These are phyloP conservation scores for Circinella minor DNA, from an alignment of 371 early-diverging fungal genomes.

Conservation along the genomic window DNA sequence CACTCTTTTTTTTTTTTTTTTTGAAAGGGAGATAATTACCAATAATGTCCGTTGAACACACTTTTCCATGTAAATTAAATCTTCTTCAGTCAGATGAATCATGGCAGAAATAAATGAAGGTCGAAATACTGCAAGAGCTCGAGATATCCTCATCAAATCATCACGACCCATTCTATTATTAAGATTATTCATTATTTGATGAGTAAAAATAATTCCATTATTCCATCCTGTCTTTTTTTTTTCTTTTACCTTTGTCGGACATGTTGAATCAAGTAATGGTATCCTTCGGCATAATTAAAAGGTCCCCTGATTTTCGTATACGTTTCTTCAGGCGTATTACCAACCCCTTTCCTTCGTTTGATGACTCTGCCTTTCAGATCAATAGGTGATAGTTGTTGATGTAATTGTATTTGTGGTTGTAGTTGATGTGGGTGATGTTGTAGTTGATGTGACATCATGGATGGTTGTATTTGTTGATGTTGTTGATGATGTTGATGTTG, in stretches of 20 bases:
- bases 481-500: slow-evolving; percentile 15
- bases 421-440: slow-evolving; percentile 9
- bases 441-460: neutral
- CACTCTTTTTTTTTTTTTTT: neutral
- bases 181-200: neutral
- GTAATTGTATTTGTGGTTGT: slow-evolving; percentile 6
- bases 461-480: neutral
- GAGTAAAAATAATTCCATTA: neutral
- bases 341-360: slow-evolving; percentile 21
- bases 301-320: slow-evolving; percentile 51
- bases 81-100: slow-evolving; percentile 90
- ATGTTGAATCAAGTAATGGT: slow-evolving; percentile 80
- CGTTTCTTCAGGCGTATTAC: slow-evolving; percentile 27
- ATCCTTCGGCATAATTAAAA: slow-evolving; percentile 89
- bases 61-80: slow-evolving; percentile 92
- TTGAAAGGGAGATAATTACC: slow-evolving; percentile 32
- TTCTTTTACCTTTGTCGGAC: slow-evolving; percentile 68
- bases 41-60: slow-evolving; percentile 88
- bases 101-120: slow-evolving; percentile 91
- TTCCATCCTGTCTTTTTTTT: neutral
- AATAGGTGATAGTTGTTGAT: neutral
- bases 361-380: slow-evolving; percentile 15
- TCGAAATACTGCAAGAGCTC: slow-evolving; percentile 88
- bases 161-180: slow-evolving; percentile 81
- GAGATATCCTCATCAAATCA: slow-evolving; percentile 87